phyloP scores from a whole-genome alignment of 495 filamentous ascomycete species.

The Thozetella sp. region DNA sequence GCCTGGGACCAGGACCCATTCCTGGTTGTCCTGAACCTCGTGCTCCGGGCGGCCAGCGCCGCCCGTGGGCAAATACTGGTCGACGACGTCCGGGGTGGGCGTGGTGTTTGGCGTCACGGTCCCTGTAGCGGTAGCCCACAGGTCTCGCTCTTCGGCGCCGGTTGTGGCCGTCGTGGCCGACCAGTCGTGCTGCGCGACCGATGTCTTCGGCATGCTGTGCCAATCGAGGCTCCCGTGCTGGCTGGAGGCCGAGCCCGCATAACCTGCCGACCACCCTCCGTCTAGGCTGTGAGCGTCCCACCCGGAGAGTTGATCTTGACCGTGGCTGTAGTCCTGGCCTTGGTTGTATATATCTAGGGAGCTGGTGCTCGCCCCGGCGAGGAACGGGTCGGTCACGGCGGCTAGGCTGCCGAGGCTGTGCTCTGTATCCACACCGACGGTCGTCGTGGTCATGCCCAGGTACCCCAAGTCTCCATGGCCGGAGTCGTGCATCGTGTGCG shows the following conservation, averaged over 20 bases:
- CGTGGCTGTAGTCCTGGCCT: background rate
- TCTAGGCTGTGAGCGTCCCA: background rate
- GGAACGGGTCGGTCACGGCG: conserved; percentile 21
- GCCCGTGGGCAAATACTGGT: background rate
- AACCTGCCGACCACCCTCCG: background rate
- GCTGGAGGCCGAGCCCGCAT: background rate
- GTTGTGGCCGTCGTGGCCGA: background rate
- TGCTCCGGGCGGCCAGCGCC: background rate
- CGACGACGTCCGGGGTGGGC: background rate
- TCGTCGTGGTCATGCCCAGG: background rate
- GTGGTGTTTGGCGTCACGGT: background rate
- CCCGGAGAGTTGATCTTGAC: background rate
- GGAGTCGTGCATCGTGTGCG: conserved; percentile 16
- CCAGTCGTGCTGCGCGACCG: conserved; percentile 1
- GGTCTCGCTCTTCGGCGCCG: background rate
- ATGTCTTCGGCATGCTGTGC: background rate
- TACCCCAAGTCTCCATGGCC: background rate
- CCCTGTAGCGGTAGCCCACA: background rate
- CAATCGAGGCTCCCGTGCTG: background rate
- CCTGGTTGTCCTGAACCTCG: background rate
- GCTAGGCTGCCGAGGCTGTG: conserved; percentile 5
- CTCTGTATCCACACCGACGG: background rate
- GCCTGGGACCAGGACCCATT: background rate
- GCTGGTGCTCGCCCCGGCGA: conserved; percentile 8
- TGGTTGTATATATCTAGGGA: background rate